Evolutionary conservation across 805 yeast genomes (phyloP), one percentile per base, ranked within the genome.

Genomic region (Starmera quercuum): DNA sequence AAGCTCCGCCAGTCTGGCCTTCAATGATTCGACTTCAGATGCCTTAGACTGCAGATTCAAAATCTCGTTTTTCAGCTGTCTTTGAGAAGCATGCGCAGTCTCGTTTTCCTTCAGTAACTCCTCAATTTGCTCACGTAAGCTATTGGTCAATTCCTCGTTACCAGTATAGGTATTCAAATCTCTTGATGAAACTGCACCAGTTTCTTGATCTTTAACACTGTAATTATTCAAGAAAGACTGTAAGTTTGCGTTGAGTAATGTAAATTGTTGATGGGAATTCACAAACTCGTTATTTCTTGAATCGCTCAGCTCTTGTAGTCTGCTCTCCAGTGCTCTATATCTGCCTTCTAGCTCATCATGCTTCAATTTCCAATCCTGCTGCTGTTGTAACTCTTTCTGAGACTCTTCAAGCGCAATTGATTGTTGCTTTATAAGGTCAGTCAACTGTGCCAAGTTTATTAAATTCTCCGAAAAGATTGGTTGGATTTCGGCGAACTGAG

Each of bases 41-140:
- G 34, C 15, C 22, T 45, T 29, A 2, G 32, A 9, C 33, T 53
- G 46, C 39, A 66, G 49, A 6, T 38, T 42, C 18, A 42, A 36
- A 23, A 64, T 43, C 37, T 71, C 67, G 7, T 54, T 38, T 4
- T 59, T 41, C 4, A 73, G 53, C 12, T 54, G 46, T 17, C 54
- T 53, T 26, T 49, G 51, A 2, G 54, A 43, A 4, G 49, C 31
- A 26, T 63, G 64, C 21, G 63, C 60, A 15, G 58, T 63, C 41
- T 72, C 64, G 38, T 73, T 67, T 15, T 72, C 67, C 12, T 45
- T 42, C 40, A 78, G 46, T 36, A 79, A 56, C 17, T 74, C 74
- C 39, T 76, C 78, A 33, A 80, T 61, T 45, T 78, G 83, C 15
- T 56, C 45, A 36, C 75, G 82, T 34, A 80, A 56, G 39, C 62